Conservation (phyloP, 345 rosid species). For the Euphorbia lathyris region DNA sequence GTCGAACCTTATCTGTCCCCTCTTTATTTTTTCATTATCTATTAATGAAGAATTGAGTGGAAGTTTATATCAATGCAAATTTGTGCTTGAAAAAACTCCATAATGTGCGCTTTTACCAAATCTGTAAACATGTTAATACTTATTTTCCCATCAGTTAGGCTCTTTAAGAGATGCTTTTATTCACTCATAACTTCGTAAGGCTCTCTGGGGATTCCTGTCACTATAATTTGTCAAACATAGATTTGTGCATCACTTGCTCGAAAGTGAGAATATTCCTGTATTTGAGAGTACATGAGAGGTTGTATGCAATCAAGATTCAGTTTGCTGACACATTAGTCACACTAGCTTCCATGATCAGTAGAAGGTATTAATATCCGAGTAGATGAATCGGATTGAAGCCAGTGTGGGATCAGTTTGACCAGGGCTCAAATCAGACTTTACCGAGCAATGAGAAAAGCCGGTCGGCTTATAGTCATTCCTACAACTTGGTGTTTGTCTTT, state of each 20-base stretch:
- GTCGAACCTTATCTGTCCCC: neutral
- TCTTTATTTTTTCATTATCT: neutral
- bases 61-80: neutral
- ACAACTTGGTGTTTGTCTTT: too few relatives aligned
- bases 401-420: too few relatives aligned
- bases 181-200: too few relatives aligned
- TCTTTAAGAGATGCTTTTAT: neutral
- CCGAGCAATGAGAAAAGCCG: too few relatives aligned
- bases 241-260: neutral
- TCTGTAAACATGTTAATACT: neutral
- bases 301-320: neutral
- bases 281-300: neutral
- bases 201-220: neutral
- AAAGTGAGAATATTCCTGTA: neutral
- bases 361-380: neutral
- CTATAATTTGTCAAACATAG: constrained; percentile 1
- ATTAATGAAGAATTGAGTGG: neutral
- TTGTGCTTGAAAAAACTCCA: neutral
- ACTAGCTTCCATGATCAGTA: neutral
- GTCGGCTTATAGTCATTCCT: too few relatives aligned
- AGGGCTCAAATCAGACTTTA: too few relatives aligned
- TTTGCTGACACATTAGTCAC: neutral
- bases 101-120: neutral
- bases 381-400: too few relatives aligned
- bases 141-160: neutral